phyloP scores from a whole-genome alignment of 371 early-diverging fungal species.

The Rhizopus microsporus region DNA sequence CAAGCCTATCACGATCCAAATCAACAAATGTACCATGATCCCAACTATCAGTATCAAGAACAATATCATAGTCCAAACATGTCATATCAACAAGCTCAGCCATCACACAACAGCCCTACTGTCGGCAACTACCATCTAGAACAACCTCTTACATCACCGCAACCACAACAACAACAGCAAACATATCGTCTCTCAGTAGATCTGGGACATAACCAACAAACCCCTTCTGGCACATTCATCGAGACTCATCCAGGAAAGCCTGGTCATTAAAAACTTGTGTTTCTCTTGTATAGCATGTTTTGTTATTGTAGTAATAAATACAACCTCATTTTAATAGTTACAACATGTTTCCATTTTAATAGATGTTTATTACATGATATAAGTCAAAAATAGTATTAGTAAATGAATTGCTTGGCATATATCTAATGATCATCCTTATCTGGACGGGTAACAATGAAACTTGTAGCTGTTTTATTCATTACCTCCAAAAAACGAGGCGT shows the following conservation, averaged over 20 bases:
- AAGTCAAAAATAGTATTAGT: background rate
- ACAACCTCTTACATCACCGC: slow-evolving; percentile 2
- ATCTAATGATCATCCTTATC: slow-evolving; percentile 12
- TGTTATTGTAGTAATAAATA: slow-evolving; percentile 8
- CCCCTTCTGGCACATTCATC: background rate
- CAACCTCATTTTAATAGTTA: background rate
- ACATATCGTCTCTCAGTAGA: slow-evolving; percentile 10
- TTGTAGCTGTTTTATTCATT: slow-evolving; percentile 27
- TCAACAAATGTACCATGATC: slow-evolving; percentile 9
- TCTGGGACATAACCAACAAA: slow-evolving; percentile 4
- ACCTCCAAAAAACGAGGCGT: slow-evolving; percentile 26
- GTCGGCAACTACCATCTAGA: slow-evolving; percentile 2
- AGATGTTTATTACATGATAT: background rate
- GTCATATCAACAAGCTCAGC: background rate
- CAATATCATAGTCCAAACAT: background rate
- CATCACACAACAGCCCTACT: slow-evolving; percentile 2
- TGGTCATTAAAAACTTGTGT: too few species aligned
- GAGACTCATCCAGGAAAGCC: background rate
- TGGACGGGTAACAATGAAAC: slow-evolving; percentile 29
- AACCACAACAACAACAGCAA: background rate
- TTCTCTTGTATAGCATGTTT: background rate
- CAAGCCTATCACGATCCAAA: slow-evolving; percentile 7
- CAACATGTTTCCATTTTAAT: background rate
- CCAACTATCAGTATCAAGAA: slow-evolving; percentile 11
- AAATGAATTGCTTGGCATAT: background rate